phyloP scores from a whole-genome alignment of 148 eudicot genomes.

The Amaranthus cruentus region DNA sequence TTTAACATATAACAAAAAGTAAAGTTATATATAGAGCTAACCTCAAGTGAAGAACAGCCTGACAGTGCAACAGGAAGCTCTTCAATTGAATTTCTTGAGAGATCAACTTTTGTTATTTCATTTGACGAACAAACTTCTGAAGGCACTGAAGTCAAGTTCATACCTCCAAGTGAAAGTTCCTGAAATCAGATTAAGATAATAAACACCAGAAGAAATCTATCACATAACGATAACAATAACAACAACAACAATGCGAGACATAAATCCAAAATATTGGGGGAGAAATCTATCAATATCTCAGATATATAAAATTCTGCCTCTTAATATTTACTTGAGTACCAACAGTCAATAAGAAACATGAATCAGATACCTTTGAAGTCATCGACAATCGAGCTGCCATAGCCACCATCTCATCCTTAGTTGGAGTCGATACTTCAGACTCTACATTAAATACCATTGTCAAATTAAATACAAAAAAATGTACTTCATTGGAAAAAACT shows the following conservation, averaged over 20 bases:
- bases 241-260: not conserved
- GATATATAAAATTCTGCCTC: not conserved
- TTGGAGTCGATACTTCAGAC: constrained; percentile 47
- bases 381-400: constrained; percentile 82
- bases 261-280: not conserved
- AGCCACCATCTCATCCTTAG: constrained; percentile 61
- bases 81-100: constrained; percentile 72
- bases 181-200: constrained; percentile 26
- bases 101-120: constrained; percentile 73
- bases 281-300: not conserved
- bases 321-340: not conserved
- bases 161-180: constrained; percentile 80
- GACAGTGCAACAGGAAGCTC: constrained; percentile 71
- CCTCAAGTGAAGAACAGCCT: constrained; percentile 81
- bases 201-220: not conserved
- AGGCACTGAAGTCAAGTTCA: constrained; percentile 61
- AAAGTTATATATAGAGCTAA: constrained; percentile 13
- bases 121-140: constrained; percentile 66
- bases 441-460: constrained; percentile 37
- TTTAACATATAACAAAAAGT: not conserved
- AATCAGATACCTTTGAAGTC: constrained; percentile 63
- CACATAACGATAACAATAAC: too few relatives aligned
- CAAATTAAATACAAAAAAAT: constrained; percentile 6
- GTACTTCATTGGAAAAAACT: constrained; percentile 5
- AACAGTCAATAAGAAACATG: not conserved